Conservation (phyloP, 345 rosid species). For the Lumnitzera littorea region DNA sequence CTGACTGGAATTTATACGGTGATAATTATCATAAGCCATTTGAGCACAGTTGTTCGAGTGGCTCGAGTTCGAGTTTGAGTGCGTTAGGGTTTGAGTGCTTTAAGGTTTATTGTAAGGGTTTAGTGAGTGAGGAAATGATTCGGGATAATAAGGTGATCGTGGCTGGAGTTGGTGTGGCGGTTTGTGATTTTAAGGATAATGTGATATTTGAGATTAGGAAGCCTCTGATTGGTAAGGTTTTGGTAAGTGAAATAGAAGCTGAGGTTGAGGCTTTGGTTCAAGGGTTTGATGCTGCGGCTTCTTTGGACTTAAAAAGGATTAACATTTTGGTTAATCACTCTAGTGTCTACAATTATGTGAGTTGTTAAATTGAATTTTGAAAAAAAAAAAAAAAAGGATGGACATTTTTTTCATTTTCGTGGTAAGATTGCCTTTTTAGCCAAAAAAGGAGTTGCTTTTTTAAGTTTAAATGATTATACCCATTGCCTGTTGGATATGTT, state of each 20-base stretch:
- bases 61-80: neutral
- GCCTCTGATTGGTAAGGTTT: slow-evolving; percentile 19
- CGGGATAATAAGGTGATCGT: slow-evolving; percentile 13
- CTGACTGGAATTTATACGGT: slow-evolving; percentile 20
- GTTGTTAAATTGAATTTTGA: slow-evolving; percentile 11
- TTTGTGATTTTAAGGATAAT: slow-evolving; percentile 26
- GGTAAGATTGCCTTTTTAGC: neutral
- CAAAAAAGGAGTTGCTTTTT: no score
- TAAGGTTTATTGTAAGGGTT: slow-evolving; percentile 24
- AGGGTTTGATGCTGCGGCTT: slow-evolving; percentile 54
- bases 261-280: slow-evolving; percentile 48
- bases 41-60: neutral
- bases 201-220: slow-evolving; percentile 20
- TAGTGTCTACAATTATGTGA: slow-evolving; percentile 43
- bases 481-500: no score
- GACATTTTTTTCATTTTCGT: neutral
- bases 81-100: slow-evolving; percentile 2
- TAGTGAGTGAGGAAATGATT: slow-evolving; percentile 26
- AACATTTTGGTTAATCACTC: slow-evolving; percentile 26
- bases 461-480: no score
- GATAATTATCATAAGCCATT: slow-evolving; percentile 27
- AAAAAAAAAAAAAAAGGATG: neutral
- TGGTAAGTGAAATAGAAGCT: slow-evolving; percentile 24
- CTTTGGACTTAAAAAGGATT: slow-evolving; percentile 47
- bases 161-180: slow-evolving; percentile 26